These are phyloP conservation scores for Pisolithus sp. DNA, from an alignment of 768 basidiomycete species.

Conservation along the genomic window DNA sequence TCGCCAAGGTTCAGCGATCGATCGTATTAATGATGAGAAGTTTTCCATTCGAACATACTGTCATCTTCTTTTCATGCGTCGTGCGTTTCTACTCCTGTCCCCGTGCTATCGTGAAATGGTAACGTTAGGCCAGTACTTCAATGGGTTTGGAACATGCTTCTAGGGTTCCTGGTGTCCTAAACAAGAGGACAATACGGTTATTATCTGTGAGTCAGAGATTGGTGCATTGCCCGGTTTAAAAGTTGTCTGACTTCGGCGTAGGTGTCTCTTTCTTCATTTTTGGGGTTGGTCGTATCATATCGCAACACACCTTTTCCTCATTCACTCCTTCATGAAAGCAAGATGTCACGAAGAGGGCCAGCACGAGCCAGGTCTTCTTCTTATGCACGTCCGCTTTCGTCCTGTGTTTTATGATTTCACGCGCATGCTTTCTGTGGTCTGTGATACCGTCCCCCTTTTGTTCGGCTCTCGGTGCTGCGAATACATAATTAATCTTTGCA, in stretches of 20 bases:
- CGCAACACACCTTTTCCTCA: not conserved
- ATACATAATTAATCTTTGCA: not conserved
- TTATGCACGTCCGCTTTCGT: not conserved
- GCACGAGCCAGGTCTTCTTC: not conserved
- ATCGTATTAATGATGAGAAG: constrained; percentile 5
- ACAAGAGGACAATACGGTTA: constrained; percentile 7
- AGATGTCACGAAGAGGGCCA: not conserved
- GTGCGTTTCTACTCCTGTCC: constrained; percentile 11
- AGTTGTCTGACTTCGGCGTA: not conserved
- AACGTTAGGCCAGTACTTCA: constrained; percentile 12
- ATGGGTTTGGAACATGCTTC: constrained; percentile 19
- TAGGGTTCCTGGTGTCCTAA: constrained; percentile 18
- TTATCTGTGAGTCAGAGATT: constrained; percentile 3
- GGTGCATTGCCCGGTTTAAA: not conserved
- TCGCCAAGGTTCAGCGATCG: constrained; percentile 7
- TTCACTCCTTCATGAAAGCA: not conserved
- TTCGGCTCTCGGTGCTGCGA: not conserved
- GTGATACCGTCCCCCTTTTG: not conserved
- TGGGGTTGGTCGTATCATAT: not conserved
- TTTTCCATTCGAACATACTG: constrained; percentile 14
- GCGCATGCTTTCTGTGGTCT: not conserved
- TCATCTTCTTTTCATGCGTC: constrained; percentile 17
- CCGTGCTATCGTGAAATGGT: not conserved
- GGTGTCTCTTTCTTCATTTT: not conserved
- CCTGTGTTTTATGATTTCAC: not conserved